A percentile compares a stretch with the other conserved stretches of the same genome.
phyloP scores from a whole-genome alignment of 345 rosid genomes.

The Hevea brasiliensis region DNA sequence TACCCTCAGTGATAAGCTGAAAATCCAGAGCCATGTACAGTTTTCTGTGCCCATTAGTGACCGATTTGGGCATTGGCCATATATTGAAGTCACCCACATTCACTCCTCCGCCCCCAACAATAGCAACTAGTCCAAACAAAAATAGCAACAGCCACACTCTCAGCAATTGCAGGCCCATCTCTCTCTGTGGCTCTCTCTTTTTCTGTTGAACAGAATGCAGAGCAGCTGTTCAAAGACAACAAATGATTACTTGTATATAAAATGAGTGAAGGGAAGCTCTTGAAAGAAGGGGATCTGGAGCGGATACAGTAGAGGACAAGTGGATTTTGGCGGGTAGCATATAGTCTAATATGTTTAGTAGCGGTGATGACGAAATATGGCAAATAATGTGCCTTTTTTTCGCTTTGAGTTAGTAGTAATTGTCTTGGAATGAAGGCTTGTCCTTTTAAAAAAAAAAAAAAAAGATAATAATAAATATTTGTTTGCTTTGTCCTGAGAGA shows the following conservation, averaged over 20 bases:
- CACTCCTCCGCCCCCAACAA: not conserved
- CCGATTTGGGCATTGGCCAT: slow-evolving; percentile 30
- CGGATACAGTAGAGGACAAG: not conserved
- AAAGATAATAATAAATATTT: too few species aligned
- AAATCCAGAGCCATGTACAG: slow-evolving; percentile 41
- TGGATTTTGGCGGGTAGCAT: not conserved
- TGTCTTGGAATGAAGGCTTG: not conserved
- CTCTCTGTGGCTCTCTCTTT: too few species aligned
- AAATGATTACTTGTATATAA: too few species aligned
- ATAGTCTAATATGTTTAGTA: too few species aligned
- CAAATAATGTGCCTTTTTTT: too few species aligned
- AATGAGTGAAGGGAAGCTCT: too few species aligned
- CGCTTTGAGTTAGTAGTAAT: not conserved
- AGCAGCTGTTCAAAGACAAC: not conserved
- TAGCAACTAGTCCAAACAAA: not conserved
- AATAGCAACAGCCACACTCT: not conserved
- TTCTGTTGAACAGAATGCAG: not conserved
- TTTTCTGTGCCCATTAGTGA: slow-evolving; percentile 38
- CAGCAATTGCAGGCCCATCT: not conserved
- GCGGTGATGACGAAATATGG: too few species aligned
- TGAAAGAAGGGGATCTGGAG: not conserved
- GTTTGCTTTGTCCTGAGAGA: too few species aligned
- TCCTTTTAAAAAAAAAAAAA: too few species aligned
- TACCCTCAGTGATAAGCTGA: slow-evolving; percentile 31
- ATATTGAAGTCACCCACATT: slow-evolving; percentile 2